Percentiles rank a stretch among this genome's conserved stretches.
These are phyloP conservation scores for Xylaria sp. DNA, from an alignment of 2,329 filamentous ascomycete species.

Conservation along the genomic window DNA sequence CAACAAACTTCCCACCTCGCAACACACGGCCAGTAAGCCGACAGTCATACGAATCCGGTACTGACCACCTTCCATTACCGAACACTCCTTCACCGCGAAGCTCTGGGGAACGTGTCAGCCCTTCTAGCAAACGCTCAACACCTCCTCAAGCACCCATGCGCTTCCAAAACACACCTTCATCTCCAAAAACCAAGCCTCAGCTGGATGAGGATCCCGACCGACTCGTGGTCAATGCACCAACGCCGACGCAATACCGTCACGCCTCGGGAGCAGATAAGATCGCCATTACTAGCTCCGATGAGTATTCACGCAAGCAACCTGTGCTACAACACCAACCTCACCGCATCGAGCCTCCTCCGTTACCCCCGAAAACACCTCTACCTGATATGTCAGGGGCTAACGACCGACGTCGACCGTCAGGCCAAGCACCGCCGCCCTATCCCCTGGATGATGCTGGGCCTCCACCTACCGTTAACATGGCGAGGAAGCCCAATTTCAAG, in stretches of 20 bases:
- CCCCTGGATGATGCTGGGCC: slow-evolving; percentile 81
- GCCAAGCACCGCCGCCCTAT: slow-evolving; percentile 71
- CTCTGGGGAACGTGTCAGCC: slow-evolving; percentile 60
- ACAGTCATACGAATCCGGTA: slow-evolving; percentile 68
- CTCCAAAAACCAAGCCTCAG: slow-evolving; percentile 42
- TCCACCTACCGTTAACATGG: slow-evolving; percentile 86
- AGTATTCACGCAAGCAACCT: slow-evolving; percentile 60
- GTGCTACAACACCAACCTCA: slow-evolving; percentile 51
- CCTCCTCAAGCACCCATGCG: slow-evolving; percentile 50
- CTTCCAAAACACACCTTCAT: slow-evolving; percentile 41
- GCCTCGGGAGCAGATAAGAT: slow-evolving; percentile 75
- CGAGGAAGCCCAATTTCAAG: slow-evolving; percentile 81
- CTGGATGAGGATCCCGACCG: slow-evolving; percentile 61
- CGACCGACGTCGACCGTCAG: slow-evolving; percentile 49
- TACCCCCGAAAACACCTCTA: slow-evolving; percentile 82
- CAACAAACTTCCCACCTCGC: slow-evolving; percentile 52
- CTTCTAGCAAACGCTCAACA: slow-evolving; percentile 47
- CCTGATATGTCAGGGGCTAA: slow-evolving; percentile 59
- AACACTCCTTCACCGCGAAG: slow-evolving; percentile 60
- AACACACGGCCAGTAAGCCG: slow-evolving; percentile 56
- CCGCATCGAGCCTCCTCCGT: slow-evolving; percentile 72
- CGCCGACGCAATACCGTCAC: slow-evolving; percentile 67
- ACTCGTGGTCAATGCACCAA: slow-evolving; percentile 66
- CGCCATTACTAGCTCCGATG: slow-evolving; percentile 69
- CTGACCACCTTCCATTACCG: slow-evolving; percentile 60